Conservation (phyloP, 176 grass and related monocot genomes). For the Triticum dicoccoides region DNA sequence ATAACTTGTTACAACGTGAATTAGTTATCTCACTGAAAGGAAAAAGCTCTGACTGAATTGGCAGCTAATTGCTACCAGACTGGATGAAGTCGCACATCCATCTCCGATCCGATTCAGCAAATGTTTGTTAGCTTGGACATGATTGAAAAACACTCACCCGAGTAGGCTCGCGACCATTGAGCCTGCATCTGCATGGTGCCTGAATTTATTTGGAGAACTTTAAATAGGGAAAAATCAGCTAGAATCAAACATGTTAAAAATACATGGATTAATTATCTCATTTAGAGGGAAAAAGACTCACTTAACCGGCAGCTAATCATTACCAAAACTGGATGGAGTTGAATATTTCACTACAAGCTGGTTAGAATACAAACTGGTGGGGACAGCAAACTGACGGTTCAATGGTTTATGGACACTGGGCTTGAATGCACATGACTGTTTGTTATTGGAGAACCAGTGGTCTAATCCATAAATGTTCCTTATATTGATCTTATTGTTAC, state of each 20-base stretch:
- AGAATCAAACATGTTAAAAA: background rate
- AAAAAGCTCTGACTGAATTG: background rate
- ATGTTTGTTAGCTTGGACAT: background rate
- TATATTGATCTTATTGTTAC: background rate
- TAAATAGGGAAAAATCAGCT: background rate
- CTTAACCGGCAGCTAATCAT: background rate
- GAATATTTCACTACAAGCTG: background rate
- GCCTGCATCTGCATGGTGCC: background rate
- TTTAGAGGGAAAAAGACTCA: background rate
- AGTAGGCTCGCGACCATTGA: background rate
- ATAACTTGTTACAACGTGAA: background rate
- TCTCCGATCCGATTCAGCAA: background rate
- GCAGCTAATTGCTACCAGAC: background rate
- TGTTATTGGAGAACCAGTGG: background rate
- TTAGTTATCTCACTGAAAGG: background rate
- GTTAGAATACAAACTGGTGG: background rate
- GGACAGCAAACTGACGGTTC: background rate
- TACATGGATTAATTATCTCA: background rate
- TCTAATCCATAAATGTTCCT: background rate
- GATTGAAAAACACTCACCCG: background rate
- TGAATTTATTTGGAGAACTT: background rate
- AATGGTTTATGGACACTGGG: background rate
- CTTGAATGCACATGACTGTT: background rate
- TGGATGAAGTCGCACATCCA: background rate
- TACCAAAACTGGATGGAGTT: background rate